Conservation (phyloP, 2,329 filamentous ascomycete genomes). For the Diaporthe sp. region DNA sequence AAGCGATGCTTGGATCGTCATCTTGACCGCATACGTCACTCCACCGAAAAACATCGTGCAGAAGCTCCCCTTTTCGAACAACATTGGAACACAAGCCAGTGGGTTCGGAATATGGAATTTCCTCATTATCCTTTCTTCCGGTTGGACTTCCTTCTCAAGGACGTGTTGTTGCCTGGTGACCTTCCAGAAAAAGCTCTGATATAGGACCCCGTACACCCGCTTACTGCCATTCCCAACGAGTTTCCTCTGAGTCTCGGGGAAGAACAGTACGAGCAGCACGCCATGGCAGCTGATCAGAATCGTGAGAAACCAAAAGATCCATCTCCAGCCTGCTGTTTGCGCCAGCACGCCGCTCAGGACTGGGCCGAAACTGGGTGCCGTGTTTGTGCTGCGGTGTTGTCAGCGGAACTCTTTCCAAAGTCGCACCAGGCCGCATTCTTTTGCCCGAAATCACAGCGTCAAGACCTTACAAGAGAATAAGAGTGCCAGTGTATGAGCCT, state of each 20-base stretch:
- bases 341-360: slow-evolving; percentile 52
- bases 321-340: slow-evolving; percentile 52
- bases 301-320: slow-evolving; percentile 55
- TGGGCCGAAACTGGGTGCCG: slow-evolving; percentile 46
- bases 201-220: not conserved
- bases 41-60: slow-evolving; percentile 40
- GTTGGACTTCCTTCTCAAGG: not conserved
- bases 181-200: slow-evolving; percentile 20
- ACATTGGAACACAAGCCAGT: slow-evolving; percentile 41
- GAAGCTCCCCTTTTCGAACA: slow-evolving; percentile 41
- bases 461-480: slow-evolving; percentile 3
- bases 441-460: too few species aligned
- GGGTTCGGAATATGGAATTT: slow-evolving; percentile 40
- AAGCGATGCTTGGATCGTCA: slow-evolving; percentile 45
- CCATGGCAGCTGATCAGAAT: slow-evolving; percentile 48
- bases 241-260: slow-evolving; percentile 51
- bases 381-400: not conserved
- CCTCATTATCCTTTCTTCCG: not conserved
- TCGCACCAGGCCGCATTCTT: too few species aligned
- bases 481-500: not conserved
- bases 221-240: slow-evolving; percentile 50
- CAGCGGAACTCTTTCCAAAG: not conserved
- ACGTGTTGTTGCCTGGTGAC: not conserved
- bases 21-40: slow-evolving; percentile 43
- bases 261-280: slow-evolving; percentile 42